Evolutionary conservation across 768 basidiomycete genomes (phyloP).

Genomic region (Collybiopsis luxurians): DNA sequence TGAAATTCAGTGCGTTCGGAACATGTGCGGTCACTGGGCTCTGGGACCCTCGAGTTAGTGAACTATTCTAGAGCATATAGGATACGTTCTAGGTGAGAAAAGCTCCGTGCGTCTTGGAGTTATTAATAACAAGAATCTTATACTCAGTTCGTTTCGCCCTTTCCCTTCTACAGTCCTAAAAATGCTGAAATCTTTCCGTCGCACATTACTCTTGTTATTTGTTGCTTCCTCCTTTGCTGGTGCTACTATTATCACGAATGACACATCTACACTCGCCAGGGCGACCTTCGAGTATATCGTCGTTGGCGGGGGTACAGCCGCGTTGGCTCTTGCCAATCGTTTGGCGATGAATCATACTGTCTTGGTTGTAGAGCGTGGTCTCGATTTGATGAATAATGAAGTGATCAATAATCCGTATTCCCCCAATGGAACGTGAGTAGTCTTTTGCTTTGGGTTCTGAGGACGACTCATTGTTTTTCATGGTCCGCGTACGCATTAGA

Average conservation of each 20-base stretch:
- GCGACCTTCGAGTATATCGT: slow-evolving; percentile 14
- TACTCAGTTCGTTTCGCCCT: too few species aligned
- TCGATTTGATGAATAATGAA: slow-evolving; percentile 16
- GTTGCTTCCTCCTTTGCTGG: background rate
- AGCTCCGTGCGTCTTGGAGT: too few species aligned
- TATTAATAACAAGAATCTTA: too few species aligned
- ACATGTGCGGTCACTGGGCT: too few species aligned
- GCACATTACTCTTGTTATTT: background rate
- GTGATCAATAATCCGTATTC: background rate
- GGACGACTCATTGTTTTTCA: too few species aligned
- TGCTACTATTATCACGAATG: slow-evolving; percentile 15
- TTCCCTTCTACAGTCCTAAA: too few species aligned
- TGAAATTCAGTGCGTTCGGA: too few species aligned
- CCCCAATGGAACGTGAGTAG: background rate
- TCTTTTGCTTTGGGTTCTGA: too few species aligned
- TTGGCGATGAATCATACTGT: slow-evolving; percentile 17
- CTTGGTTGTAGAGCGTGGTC: slow-evolving; percentile 27
- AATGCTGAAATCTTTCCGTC: too few species aligned
- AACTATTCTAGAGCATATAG: too few species aligned
- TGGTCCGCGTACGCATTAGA: background rate
- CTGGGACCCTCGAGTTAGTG: too few species aligned
- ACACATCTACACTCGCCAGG: slow-evolving; percentile 7
- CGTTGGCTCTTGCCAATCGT: slow-evolving; percentile 21
- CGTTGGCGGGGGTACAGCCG: slow-evolving; percentile 18
- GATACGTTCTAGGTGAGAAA: too few species aligned